Evolutionary conservation across 352 stramenopile species (phyloP).

Genomic region (Albugo laibachii): DNA sequence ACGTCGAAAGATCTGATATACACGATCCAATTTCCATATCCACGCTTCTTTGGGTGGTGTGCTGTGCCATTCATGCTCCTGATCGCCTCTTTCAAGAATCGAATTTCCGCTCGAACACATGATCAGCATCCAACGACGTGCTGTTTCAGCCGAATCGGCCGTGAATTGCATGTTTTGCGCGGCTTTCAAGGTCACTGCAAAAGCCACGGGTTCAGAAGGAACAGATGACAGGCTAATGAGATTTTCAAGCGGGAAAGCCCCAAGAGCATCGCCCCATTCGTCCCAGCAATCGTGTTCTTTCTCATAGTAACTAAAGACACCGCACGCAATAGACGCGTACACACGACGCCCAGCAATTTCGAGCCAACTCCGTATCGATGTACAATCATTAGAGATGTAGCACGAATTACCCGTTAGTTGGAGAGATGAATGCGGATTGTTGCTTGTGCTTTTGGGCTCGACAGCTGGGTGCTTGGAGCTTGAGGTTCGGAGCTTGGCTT

Average conservation of each 20-base stretch:
- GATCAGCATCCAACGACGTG: constrained; percentile 76
- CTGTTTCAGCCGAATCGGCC: constrained; percentile 36
- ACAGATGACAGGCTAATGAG: constrained; percentile 67
- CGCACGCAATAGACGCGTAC: constrained; percentile 59
- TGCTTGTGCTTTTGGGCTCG: not conserved
- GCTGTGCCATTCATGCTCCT: constrained; percentile 30
- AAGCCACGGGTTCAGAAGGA: constrained; percentile 31
- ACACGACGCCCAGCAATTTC: constrained; percentile 34
- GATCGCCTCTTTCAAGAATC: constrained; percentile 41
- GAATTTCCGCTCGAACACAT: constrained; percentile 73
- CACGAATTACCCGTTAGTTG: constrained; percentile 2
- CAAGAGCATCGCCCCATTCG: constrained; percentile 68
- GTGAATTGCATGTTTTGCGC: constrained; percentile 31
- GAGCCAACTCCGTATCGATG: constrained; percentile 39
- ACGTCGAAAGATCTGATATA: constrained; percentile 70
- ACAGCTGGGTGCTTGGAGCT: not conserved
- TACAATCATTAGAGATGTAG: constrained; percentile 14
- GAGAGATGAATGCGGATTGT: not conserved
- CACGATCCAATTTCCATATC: constrained; percentile 71
- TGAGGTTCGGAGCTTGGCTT: too few species aligned
- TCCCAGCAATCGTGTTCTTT: constrained; percentile 58
- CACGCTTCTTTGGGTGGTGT: constrained; percentile 66
- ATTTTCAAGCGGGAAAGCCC: constrained; percentile 56
- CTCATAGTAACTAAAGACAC: constrained; percentile 79
- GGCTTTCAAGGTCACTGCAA: constrained; percentile 62